Evolutionary conservation across 169 alveolate species (phyloP), one percentile per base, ranked within the genome.

Genomic region (Hepatocystis sp.): DNA sequence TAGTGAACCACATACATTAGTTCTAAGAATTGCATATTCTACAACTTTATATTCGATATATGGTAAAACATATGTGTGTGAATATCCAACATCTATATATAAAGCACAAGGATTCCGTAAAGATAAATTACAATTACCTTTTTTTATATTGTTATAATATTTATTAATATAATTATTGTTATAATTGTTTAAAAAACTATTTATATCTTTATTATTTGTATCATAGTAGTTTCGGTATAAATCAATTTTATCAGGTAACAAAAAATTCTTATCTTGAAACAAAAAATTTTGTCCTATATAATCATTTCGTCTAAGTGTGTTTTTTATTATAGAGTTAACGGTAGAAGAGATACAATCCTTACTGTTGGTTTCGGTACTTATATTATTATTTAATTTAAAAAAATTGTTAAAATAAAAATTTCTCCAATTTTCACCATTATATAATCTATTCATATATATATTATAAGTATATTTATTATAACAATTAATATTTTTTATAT

Each of bases 21-120:
- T 94, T 51, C 97, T 84, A 27, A 94, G 93, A 13, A 95, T 93
- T 32, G 96, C 96, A 17, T 91, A 71, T 32, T 92, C 96, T 8
- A 93, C 60, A 17, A 96, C 86, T 58, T 66, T 60, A 32, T 92
- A 90, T 64, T 93, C 92, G 36, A 89, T 92, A 58, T 91, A 92
- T 2, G 97, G 96, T 47, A 94, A 92, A 10, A 91, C 84, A 60
- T 91, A 94, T 19, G 94, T 84, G 36, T 91, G 85, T 60, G 95
- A 91, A 84, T 88, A 94, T 1, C 97, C 97, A n/a, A 93, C 91
- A 46, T 94, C 97, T n/a, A 94, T 88, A 19, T 92, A 94, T 19
- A 94, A 78, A 32, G 96, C 93, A 56, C 96, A 92, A n/a, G 93
- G 76, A 27, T 90, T 84, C 36, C 92, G 17, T 2, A 78, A 27